Evolutionary conservation across 2,329 filamentous ascomycete genomes (phyloP).

Genomic region (Phialophora chinensis): DNA sequence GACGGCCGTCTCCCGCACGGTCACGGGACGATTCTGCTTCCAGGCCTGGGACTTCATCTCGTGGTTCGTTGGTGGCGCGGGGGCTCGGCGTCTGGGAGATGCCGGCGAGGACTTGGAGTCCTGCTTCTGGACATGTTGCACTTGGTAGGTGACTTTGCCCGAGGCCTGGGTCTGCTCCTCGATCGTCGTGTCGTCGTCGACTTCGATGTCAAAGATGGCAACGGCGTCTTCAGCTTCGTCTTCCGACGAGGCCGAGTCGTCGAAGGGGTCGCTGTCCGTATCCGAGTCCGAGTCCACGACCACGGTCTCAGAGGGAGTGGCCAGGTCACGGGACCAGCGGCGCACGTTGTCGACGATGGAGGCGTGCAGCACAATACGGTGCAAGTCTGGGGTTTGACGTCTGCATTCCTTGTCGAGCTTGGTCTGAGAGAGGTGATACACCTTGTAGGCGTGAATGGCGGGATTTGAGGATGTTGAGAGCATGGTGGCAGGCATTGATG

Average conservation of each 20-base stretch:
- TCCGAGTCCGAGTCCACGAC: slow-evolving; percentile 32
- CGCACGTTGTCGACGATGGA: slow-evolving; percentile 35
- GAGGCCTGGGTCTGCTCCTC: slow-evolving; percentile 9
- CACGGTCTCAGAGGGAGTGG: slow-evolving; percentile 31
- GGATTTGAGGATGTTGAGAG: slow-evolving; percentile 25
- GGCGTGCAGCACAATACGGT: slow-evolving; percentile 32
- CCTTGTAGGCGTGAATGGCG: slow-evolving; percentile 35
- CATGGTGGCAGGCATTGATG: slow-evolving; percentile 8
- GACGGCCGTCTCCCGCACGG: slow-evolving; percentile 31
- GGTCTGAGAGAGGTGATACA: slow-evolving; percentile 32
- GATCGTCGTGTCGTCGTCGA: slow-evolving; percentile 23
- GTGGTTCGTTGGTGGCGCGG: slow-evolving; percentile 27
- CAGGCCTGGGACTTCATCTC: slow-evolving; percentile 28
- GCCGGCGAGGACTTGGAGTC: slow-evolving; percentile 17
- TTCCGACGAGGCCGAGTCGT: slow-evolving; percentile 23
- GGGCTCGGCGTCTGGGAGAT: slow-evolving; percentile 25
- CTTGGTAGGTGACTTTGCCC: slow-evolving; percentile 14
- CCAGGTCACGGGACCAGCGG: slow-evolving; percentile 32
- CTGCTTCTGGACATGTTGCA: slow-evolving; percentile 15
- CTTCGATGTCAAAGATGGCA: slow-evolving; percentile 31
- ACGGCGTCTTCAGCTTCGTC: slow-evolving; percentile 28
- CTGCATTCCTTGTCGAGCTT: slow-evolving; percentile 35
- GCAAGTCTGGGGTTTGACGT: slow-evolving; percentile 34
- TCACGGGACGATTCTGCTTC: slow-evolving; percentile 32
- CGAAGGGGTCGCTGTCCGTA: slow-evolving; percentile 33